Percentiles rank a stretch among this genome's conserved stretches.
phyloP scores from a whole-genome alignment of 1,284 basidiomycete species.

The Phellopilus nigrolimitatus region DNA sequence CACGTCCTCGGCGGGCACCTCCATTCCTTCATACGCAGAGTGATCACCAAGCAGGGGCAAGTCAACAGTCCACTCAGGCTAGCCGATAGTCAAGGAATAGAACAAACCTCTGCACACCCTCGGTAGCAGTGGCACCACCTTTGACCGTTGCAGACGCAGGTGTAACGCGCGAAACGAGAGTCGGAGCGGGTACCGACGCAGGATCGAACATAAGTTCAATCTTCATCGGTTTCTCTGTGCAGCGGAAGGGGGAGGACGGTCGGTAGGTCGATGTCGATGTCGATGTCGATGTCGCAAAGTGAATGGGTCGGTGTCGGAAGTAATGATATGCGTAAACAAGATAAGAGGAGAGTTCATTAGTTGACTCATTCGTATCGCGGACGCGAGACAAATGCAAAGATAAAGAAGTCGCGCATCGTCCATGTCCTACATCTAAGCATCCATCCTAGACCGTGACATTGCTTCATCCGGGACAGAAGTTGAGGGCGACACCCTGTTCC shows the following conservation, averaged over 20 bases:
- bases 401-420: neutral
- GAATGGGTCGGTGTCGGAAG: conserved; percentile 1
- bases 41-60: conserved; percentile 15
- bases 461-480: neutral
- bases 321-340: conserved; percentile 25
- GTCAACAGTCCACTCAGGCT: conserved; percentile 11
- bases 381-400: conserved; percentile 11
- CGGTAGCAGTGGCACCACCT: conserved; percentile 31
- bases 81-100: conserved; percentile 1
- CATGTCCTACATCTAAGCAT: neutral
- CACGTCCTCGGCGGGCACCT: conserved; percentile 43
- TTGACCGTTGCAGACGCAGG: conserved; percentile 43
- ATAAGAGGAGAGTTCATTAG: conserved; percentile 50
- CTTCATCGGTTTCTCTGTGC: conserved; percentile 92
- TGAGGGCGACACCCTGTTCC: neutral
- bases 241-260: conserved; percentile 22
- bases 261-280: conserved; percentile 21
- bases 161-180: conserved; percentile 68
- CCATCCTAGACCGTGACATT: neutral
- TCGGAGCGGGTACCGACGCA: conserved; percentile 54
- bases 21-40: conserved; percentile 27
- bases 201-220: conserved; percentile 97
- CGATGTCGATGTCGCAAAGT: neutral
- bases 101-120: conserved; percentile 40
- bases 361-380: conserved; percentile 42